Percentiles rank a stretch among this genome's conserved stretches.
These are phyloP conservation scores for Clarireedia monteithiana DNA, from an alignment of 2,329 filamentous ascomycete genomes.

Conservation along the genomic window DNA sequence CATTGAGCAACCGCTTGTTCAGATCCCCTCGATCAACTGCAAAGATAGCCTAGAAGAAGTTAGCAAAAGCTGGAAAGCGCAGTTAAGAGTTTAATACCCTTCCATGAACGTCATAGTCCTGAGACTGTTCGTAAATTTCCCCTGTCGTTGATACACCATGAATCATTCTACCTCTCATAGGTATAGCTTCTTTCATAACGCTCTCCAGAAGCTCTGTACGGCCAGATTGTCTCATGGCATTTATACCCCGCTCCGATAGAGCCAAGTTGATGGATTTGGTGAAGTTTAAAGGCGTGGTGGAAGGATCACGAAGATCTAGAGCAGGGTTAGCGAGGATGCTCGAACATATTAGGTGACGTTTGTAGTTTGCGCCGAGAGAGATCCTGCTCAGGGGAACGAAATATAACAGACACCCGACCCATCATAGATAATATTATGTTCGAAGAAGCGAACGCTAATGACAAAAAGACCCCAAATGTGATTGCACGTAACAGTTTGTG, in stretches of 20 bases:
- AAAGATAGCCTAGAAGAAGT: conserved; percentile 58
- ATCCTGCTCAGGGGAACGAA: too few relatives aligned
- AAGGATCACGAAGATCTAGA: conserved; percentile 76
- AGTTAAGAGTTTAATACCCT: conserved; percentile 45
- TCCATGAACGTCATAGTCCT: conserved; percentile 84
- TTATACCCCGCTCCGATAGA: conserved; percentile 86
- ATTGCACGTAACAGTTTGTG: too few relatives aligned
- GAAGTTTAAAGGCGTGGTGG: conserved; percentile 83
- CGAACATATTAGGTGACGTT: not conserved
- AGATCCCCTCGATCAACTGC: conserved; percentile 79
- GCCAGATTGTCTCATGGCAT: conserved; percentile 68
- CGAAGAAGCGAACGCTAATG: too few relatives aligned
- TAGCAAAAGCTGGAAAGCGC: not conserved
- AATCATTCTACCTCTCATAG: conserved; percentile 96
- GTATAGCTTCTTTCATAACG: conserved; percentile 72
- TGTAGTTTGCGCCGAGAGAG: too few relatives aligned
- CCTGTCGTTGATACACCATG: conserved; percentile 63
- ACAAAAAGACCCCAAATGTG: too few relatives aligned
- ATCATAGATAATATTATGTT: too few relatives aligned
- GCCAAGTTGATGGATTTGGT: conserved; percentile 98
- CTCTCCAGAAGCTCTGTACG: conserved; percentile 61
- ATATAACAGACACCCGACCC: too few relatives aligned
- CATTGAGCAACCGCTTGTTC: conserved; percentile 77
- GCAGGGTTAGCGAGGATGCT: not conserved
- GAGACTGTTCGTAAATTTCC: conserved; percentile 65